Conservation (phyloP, 75 land plant genomes). For the Chamaecyparis obtusa region DNA sequence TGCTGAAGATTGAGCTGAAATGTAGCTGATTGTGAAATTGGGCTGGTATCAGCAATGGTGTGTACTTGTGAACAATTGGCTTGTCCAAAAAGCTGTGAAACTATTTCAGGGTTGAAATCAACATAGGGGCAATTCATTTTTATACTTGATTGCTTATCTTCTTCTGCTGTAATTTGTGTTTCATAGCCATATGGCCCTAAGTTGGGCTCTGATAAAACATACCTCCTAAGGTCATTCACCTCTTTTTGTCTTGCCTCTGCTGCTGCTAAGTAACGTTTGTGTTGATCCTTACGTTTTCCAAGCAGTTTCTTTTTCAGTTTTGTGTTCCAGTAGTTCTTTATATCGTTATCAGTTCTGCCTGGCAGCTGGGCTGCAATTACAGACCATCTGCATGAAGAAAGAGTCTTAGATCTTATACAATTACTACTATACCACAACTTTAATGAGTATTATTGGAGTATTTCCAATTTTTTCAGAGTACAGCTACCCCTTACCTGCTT, state of each 20-base stretch:
- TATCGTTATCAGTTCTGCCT: conserved; percentile 21
- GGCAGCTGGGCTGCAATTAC: conserved; percentile 16
- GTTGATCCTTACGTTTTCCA: not conserved
- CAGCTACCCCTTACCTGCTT: conserved; percentile 33
- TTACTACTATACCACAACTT: not conserved
- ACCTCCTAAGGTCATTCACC: not conserved
- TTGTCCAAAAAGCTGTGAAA: not conserved
- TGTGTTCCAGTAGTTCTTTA: conserved; percentile 20
- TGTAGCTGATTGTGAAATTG: not conserved
- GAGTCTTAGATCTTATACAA: not conserved
- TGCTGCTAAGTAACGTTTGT: not conserved
- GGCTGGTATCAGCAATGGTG: not conserved
- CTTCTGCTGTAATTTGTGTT: not conserved
- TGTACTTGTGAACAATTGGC: not conserved
- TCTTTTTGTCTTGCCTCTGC: not conserved
- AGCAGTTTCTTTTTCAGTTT: conserved; percentile 14
- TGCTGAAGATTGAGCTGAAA: conserved; percentile 6
- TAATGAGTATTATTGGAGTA: too few relatives aligned
- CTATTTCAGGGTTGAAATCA: not conserved
- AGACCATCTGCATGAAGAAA: conserved; percentile 11
- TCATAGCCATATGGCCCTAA: not conserved
- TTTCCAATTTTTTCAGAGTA: not conserved
- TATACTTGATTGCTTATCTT: not conserved
- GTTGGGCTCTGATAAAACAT: not conserved
- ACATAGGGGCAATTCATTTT: not conserved